Base-by-base conservation (phyloP, 2,329 filamentous ascomycete species). In the Aureobasidium sp. region DNA sequence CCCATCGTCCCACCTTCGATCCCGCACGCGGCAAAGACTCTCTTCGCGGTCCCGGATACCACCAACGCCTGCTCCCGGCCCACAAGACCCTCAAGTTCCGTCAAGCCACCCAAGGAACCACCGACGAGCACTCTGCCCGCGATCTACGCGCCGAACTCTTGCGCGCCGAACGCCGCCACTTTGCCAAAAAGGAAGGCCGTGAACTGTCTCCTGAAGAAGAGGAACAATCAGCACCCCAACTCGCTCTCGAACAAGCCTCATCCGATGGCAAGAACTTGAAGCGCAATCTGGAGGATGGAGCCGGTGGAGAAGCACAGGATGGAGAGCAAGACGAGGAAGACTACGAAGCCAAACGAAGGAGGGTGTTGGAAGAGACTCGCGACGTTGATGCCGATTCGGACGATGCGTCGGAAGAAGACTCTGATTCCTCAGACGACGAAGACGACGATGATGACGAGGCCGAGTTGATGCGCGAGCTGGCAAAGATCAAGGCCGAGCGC, bases 1-100 rank as follows among this genome's bases (percentile, higher is more conserved):
- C 85, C 63, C 85, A 87, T 73, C 89, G 94, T 78, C 94, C 94
- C 62, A 99, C 94, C 0, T 99, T 99, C 73, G 94, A 99, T 75
- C 94, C 94, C 67, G 92, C 93, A 45, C 86, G 88, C 73, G 94
- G 94, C 74, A 97, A 97, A 81, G 94, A 99, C 77, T 91, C 92
- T 70, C 88, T 91, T 64, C 88, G 91, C 70, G 94, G 94, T 52
- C 90, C 91, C 55, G 93, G 91, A 69, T 97, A 97, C 79, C 94
- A 99, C 74, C 93, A 97, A 77, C 89, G 94, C 69, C 88, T 97
- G 17, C 87, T 97, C 15, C 93, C 94, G 37, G 94, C 94, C 36
- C 89, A 99, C 75, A 97, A 90, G 14, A 87, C 90, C 66, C 87
- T 99, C 72, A 99, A 99, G 78, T 89, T 87, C 73, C 85, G 91